These are phyloP conservation scores for Aquanectria penicillioides DNA, from an alignment of 2,329 filamentous ascomycete genomes.

Conservation along the genomic window DNA sequence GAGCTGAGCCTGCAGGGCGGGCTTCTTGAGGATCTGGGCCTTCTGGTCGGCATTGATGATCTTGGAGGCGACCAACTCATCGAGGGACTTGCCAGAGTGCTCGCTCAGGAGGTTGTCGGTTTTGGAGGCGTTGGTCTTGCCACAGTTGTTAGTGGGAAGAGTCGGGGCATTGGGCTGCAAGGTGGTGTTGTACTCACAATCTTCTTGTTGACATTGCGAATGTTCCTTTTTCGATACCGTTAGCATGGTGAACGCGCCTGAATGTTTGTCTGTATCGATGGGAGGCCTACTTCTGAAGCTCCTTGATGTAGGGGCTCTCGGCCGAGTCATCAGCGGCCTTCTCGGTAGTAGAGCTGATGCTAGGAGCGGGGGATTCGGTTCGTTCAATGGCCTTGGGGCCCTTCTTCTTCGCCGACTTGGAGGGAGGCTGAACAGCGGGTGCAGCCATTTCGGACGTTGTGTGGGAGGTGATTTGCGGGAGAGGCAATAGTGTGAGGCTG, in stretches of 20 bases:
- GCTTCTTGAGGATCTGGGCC: constrained; percentile 81
- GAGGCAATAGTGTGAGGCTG: constrained; percentile 25
- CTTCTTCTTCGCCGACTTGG: constrained; percentile 78
- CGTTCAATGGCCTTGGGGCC: constrained; percentile 60
- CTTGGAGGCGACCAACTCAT: constrained; percentile 75
- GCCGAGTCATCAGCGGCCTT: constrained; percentile 65
- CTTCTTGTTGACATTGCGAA: constrained; percentile 95
- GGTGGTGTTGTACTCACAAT: constrained; percentile 69
- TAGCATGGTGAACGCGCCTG: constrained; percentile 21
- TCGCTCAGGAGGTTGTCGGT: constrained; percentile 75
- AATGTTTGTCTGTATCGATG: background rate
- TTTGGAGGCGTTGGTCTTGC: constrained; percentile 75
- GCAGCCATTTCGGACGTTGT: constrained; percentile 63
- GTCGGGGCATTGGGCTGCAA: constrained; percentile 7
- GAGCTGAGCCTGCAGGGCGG: constrained; percentile 74
- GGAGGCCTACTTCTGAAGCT: constrained; percentile 83
- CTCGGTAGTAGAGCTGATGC: constrained; percentile 56
- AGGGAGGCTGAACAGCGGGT: constrained; percentile 67
- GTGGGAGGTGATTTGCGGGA: constrained; percentile 19
- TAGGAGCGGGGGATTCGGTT: constrained; percentile 65
- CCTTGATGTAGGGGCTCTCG: constrained; percentile 85
- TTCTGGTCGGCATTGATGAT: constrained; percentile 86
- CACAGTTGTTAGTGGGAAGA: constrained; percentile 30
- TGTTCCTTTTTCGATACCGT: constrained; percentile 68
- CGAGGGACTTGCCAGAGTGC: constrained; percentile 75